Base-by-base conservation (phyloP, 2,329 filamentous ascomycete genomes). In the Talaromyces piceae region DNA sequence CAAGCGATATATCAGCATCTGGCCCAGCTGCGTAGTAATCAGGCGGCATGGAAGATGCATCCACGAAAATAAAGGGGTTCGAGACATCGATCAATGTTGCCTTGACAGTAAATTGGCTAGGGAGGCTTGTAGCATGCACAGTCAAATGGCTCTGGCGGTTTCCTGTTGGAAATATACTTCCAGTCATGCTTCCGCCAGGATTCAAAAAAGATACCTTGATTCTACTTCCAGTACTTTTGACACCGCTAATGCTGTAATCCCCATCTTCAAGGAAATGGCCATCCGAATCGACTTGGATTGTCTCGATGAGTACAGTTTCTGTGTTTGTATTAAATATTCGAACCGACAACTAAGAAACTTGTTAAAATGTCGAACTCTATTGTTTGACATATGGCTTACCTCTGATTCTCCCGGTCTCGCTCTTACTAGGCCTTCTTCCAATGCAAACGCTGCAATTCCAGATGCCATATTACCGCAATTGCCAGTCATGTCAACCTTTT, bases 401-500 rank as follows among this genome's bases (percentile, higher is more conserved):
- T 58, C 54, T 45, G 49, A 44, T 61, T 69, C 49, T 50, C 59
- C 54, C 12, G 55, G 58, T 11, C 28, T 13, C 7, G 51, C 53
- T 2, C n/a, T 45, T 50, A 79, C 66, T 5, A 83, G 56, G 1
- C 77, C 73, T 47, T 74, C 67, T 67, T 87, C 66, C 63, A 80
- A 67, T 3, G 79, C 78, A 59, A 80, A 82, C 0, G 84, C 83
- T 0, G 83, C 85, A 31, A 87, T 75, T 0, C 79, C 76, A 25
- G 78, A 73, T 3, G 75, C 79, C 79, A 88, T 84, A 63, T 87
- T 87, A 6, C 84, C 84, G 61, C 84, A 87, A 57, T 86, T 88
- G 16, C 83, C 80, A 0, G 81, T 79, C 61, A 79, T 74, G 58
- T 87, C 84, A 1, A 87, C 71, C 26, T 69, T 67, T 3, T 73